phyloP scores from a whole-genome alignment of 768 basidiomycete species.

The Termitomyces bulborhizus region DNA sequence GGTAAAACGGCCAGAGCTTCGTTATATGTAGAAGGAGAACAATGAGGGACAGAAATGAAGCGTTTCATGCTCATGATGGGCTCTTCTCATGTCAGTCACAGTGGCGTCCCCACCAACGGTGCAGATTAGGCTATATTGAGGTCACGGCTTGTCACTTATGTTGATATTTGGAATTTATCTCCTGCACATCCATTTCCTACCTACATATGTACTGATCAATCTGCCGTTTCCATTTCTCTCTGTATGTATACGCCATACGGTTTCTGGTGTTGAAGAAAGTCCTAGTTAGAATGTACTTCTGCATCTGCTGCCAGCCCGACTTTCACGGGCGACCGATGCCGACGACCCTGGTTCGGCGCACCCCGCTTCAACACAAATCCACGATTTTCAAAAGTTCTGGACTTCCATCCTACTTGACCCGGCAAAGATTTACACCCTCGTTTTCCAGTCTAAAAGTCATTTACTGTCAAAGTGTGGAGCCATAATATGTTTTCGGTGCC shows the following conservation, averaged over 20 bases:
- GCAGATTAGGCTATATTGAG: constrained; percentile 9
- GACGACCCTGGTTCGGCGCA: neutral
- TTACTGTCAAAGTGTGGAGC: neutral
- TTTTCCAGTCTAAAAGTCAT: no score
- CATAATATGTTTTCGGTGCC: neutral
- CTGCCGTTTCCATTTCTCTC: neutral
- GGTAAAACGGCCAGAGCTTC: constrained; percentile 5
- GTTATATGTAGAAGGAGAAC: neutral
- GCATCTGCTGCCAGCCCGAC: neutral
- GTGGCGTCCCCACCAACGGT: constrained; percentile 3
- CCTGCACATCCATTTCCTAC: neutral
- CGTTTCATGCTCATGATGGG: constrained; percentile 3
- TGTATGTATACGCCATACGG: no score
- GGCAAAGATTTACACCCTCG: neutral
- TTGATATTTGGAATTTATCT: neutral
- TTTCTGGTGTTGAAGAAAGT: no score
- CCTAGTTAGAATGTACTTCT: no score
- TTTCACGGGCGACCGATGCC: neutral
- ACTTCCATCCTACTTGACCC: neutral
- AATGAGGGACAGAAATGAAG: neutral
- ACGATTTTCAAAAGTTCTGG: neutral
- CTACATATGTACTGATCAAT: neutral
- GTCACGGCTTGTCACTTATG: constrained; percentile 1
- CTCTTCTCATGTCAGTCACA: constrained; percentile 13
- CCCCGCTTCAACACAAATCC: neutral